Evolutionary conservation across 225 moss, liverwort and hornwort genomes (phyloP), one percentile per base, ranked within the genome.

Genomic region (Bryoerythrophyllum caledonicum): DNA sequence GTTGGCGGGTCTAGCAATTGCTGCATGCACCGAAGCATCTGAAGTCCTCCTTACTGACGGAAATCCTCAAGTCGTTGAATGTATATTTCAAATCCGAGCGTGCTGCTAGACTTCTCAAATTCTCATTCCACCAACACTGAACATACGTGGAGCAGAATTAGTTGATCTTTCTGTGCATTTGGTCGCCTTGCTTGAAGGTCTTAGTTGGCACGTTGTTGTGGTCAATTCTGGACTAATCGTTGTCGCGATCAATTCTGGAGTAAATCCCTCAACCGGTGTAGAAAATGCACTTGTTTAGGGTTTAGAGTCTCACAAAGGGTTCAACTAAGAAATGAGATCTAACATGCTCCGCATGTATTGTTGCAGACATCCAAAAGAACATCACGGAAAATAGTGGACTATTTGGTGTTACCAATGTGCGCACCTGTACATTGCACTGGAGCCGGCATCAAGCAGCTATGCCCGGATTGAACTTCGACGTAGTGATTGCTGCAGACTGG

Each of bases 401-500:
- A 8, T 93, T 93, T 71, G 89, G 91, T 40, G 61, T 77, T 48
- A 95, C 91, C 17, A 20, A 73, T 78, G 91, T 95, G 66, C 80
- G 79, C 71, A 52, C 82, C n/a, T 89, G 83, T 53, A 14, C 82
- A 67, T 76, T 95, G 76, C 89, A 90, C 74, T 95, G 93, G 95
- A 93, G 83, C 60, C 84, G 85, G 35, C 87, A 90, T 51, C 81
- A 84, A 69, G 78, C 76, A 53, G 87, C 91, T 34, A 79, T 90
- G 57, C 74, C 79, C 60, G 88, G 86, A 41, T 78, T 76, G 48
- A 85, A 79, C 34, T 93, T 89, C 60, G 95, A 95, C 64, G 65
- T 95, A 19, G 79, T 95, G 58, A 90, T 95, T 67, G 95, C 93
- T 74, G 95, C 95, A 35, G 95, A 95, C 77, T 95, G 91, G 91